Percentiles rank a stretch among this genome's conserved stretches.
These are phyloP conservation scores for Calonectria multiphialidica DNA, from an alignment of 2,329 filamentous ascomycete species.

Conservation along the genomic window DNA sequence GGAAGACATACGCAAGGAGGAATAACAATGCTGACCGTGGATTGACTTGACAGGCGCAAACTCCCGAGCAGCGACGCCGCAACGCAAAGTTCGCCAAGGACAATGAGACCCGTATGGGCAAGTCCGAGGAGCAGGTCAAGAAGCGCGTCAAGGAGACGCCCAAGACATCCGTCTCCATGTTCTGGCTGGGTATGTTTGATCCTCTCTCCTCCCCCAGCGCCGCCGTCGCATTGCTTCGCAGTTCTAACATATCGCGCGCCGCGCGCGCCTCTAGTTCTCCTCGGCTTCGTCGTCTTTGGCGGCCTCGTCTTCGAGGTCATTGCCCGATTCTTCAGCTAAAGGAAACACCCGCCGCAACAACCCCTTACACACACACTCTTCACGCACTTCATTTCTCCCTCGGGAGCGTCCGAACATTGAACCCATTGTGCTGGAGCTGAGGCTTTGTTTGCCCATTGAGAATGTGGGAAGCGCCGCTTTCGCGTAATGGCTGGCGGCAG, in stretches of 20 bases:
- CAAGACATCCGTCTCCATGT: slow-evolving; percentile 73
- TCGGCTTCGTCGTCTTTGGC: slow-evolving; percentile 72
- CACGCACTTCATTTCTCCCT: slow-evolving; percentile 21
- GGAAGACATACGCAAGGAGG: background rate
- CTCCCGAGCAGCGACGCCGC: slow-evolving; percentile 83
- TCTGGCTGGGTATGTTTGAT: slow-evolving; percentile 68
- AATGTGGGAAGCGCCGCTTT: slow-evolving; percentile 9
- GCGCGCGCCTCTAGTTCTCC: slow-evolving; percentile 56
- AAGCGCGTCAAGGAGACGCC: slow-evolving; percentile 66
- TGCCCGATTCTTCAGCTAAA: slow-evolving; percentile 64
- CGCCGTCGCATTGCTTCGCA: background rate
- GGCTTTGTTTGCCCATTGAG: slow-evolving; percentile 11
- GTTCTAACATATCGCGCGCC: slow-evolving; percentile 18
- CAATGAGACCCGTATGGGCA: slow-evolving; percentile 81
- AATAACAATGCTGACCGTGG: slow-evolving; percentile 33
- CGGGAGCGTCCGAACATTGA: slow-evolving; percentile 14
- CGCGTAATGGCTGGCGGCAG: slow-evolving; percentile 12
- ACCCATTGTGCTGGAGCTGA: slow-evolving; percentile 12
- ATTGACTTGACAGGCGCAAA: slow-evolving; percentile 76
- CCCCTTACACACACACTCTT: slow-evolving; percentile 7
- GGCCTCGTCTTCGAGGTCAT: slow-evolving; percentile 70
- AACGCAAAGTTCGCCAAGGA: slow-evolving; percentile 84
- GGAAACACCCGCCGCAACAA: slow-evolving; percentile 16
- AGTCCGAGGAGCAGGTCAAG: slow-evolving; percentile 74
- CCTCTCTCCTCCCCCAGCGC: background rate